Evolutionary conservation across 2,329 filamentous ascomycete genomes (phyloP), one percentile per base, ranked within the genome.

Genomic region (Cordyceps tenuipes): DNA sequence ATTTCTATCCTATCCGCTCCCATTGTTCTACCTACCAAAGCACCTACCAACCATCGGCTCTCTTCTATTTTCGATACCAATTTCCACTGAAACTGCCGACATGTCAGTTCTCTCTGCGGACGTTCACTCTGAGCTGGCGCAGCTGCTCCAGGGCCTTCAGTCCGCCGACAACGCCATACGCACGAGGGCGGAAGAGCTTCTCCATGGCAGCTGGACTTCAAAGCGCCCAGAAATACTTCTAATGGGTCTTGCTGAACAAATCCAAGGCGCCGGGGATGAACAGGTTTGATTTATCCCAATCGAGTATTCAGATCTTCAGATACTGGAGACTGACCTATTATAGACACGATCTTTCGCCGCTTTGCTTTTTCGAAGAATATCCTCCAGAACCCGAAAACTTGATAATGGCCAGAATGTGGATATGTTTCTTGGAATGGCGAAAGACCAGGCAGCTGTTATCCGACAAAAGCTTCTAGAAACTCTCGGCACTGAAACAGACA

Each of bases 221-320:
- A 82, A 84, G 61, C 84, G 89, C 63, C 92, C 94, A 41, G 92
- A 97, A 69, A 82, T 96, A 67, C 80, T 97, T 66, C 78, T 99
- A 71, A 94, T 97, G 88, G 94, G 92, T 65, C 79, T 99, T 68
- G 92, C 89, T 46, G 94, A 97, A 77, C 93, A 97, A 76, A 86
- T 96, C 67, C 86, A 90, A 69, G 85, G 82, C 65, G 85, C 89
- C n/a, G 83, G 84, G 66, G 86, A 93, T 70, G 79, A 84, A 66
- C 80, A 83, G 62, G 90, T 94, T 81, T 58, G 74, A 67, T 60
- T 44, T 55, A 47, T 52, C 31, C 13, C 36, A 39, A 29, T 26
- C 29, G 54, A 8, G 56, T 36, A 52, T 47, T 52, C 60, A 63
- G 39, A 46, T 31, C 54, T 49, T 52, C 60, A 63, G 39, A 46